phyloP scores from a whole-genome alignment of 257 asterid genomes.

The Solanum boliviense region DNA sequence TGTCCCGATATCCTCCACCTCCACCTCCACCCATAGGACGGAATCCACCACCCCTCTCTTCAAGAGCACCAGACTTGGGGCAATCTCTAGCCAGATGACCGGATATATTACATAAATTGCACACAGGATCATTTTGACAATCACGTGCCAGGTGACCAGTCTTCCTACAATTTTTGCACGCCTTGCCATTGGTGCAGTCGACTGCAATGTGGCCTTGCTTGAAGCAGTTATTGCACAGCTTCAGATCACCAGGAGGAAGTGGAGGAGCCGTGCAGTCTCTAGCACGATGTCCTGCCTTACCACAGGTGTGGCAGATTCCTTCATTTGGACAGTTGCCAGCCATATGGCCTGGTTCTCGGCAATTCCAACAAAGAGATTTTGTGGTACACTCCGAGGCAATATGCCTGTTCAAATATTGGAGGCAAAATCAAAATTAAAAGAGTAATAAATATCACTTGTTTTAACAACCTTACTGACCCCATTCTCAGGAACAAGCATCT shows the following conservation, averaged over 20 bases:
- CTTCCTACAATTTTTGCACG: conserved; percentile 54
- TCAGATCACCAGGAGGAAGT: conserved; percentile 35
- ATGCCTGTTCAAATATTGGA: conserved; percentile 21
- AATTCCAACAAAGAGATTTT: conserved; percentile 38
- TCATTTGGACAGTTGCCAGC: conserved; percentile 52
- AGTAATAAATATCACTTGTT: neutral
- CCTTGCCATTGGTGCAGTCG: conserved; percentile 45
- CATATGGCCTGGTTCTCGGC: conserved; percentile 54
- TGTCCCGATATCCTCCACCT: conserved; percentile 34
- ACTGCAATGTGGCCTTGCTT: conserved; percentile 33
- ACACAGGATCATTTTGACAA: conserved; percentile 46
- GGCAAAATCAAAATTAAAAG: conserved; percentile 3
- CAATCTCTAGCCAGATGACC: conserved; percentile 66
- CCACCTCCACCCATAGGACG: conserved; percentile 8
- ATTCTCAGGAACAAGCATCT: neutral
- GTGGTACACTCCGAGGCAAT: conserved; percentile 38
- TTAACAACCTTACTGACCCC: neutral
- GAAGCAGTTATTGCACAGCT: conserved; percentile 40
- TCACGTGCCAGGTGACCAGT: conserved; percentile 54
- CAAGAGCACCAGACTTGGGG: conserved; percentile 44
- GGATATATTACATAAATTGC: conserved; percentile 41
- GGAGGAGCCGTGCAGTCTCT: conserved; percentile 29
- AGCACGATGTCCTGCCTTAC: conserved; percentile 40
- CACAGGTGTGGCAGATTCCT: conserved; percentile 56
- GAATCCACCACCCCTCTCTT: conserved; percentile 46